Conservation (phyloP, 2,329 filamentous ascomycete genomes). For the Metarhizium humberi region DNA sequence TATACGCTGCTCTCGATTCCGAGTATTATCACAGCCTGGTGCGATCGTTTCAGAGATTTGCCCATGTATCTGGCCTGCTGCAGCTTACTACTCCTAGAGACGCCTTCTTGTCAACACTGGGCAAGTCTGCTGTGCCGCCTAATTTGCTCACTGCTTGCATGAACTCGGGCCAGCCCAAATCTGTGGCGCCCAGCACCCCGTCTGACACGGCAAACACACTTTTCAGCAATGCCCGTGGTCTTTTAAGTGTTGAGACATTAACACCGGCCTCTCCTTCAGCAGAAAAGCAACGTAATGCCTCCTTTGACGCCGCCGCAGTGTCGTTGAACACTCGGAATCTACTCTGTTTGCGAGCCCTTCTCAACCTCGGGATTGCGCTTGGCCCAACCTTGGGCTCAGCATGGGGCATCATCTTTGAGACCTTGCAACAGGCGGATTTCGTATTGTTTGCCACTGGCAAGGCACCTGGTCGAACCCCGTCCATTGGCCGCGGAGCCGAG, state of each 20-base stretch:
- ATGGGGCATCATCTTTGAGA: slow-evolving; percentile 88
- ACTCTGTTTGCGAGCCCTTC: slow-evolving; percentile 75
- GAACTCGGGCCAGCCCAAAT: slow-evolving; percentile 36
- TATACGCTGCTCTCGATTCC: slow-evolving; percentile 83
- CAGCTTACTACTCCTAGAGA: slow-evolving; percentile 80
- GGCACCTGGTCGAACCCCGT: slow-evolving; percentile 40
- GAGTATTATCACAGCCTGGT: slow-evolving; percentile 92
- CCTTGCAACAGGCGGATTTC: slow-evolving; percentile 85
- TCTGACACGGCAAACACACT: slow-evolving; percentile 46
- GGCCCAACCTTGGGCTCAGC: slow-evolving; percentile 77
- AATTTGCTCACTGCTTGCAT: slow-evolving; percentile 58
- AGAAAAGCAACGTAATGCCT: slow-evolving; percentile 52
- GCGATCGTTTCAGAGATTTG: slow-evolving; percentile 86
- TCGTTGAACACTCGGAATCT: slow-evolving; percentile 81
- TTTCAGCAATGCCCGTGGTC: slow-evolving; percentile 60
- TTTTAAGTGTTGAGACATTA: slow-evolving; percentile 66
- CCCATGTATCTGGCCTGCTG: slow-evolving; percentile 85
- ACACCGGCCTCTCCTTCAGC: slow-evolving; percentile 44
- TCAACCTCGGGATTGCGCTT: slow-evolving; percentile 93
- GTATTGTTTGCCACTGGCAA: slow-evolving; percentile 62
- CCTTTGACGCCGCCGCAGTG: slow-evolving; percentile 41
- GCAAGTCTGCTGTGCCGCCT: slow-evolving; percentile 84
- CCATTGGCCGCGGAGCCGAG: slow-evolving; percentile 36
- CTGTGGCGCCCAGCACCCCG: slow-evolving; percentile 33
- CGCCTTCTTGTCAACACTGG: slow-evolving; percentile 87